Evolutionary conservation across 2,329 filamentous ascomycete species (phyloP).

Genomic region (Penicillium sp.): DNA sequence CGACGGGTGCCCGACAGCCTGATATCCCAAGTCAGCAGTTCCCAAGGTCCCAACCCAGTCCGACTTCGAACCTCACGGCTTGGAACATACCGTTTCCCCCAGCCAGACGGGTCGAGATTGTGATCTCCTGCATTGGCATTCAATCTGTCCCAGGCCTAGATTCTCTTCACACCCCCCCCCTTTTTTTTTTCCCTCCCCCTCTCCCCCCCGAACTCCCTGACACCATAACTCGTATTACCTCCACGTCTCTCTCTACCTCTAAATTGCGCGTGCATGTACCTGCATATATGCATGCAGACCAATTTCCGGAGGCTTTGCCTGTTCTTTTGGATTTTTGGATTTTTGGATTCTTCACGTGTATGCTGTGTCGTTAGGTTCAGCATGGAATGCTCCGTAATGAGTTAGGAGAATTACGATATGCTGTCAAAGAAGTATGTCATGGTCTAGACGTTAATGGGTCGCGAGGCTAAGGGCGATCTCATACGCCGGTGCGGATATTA

Average conservation of each 20-base stretch:
- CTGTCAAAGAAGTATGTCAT: too few relatives aligned
- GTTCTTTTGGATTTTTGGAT: not conserved
- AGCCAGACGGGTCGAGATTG: not conserved
- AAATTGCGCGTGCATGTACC: constrained; percentile 18
- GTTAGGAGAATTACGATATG: too few relatives aligned
- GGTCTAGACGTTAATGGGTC: not conserved
- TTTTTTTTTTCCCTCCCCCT: not conserved
- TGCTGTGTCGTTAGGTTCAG: too few relatives aligned
- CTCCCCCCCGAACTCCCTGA: not conserved
- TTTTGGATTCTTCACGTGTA: too few relatives aligned
- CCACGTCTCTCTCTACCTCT: constrained; percentile 2
- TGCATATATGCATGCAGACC: constrained; percentile 23
- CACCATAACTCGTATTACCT: not conserved
- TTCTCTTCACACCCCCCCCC: not conserved
- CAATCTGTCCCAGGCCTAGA: not conserved
- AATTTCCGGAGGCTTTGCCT: not conserved
- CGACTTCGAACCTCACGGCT: not conserved
- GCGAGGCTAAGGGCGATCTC: not conserved
- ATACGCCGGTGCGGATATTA: not conserved
- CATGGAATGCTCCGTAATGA: too few relatives aligned
- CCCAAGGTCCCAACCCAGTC: not conserved
- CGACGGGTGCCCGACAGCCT: not conserved
- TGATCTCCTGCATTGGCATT: not conserved
- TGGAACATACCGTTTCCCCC: not conserved
- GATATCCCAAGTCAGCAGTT: not conserved